Evolutionary conservation across 2,329 filamentous ascomycete species (phyloP).

Genomic region (Calonectria fujianensis): DNA sequence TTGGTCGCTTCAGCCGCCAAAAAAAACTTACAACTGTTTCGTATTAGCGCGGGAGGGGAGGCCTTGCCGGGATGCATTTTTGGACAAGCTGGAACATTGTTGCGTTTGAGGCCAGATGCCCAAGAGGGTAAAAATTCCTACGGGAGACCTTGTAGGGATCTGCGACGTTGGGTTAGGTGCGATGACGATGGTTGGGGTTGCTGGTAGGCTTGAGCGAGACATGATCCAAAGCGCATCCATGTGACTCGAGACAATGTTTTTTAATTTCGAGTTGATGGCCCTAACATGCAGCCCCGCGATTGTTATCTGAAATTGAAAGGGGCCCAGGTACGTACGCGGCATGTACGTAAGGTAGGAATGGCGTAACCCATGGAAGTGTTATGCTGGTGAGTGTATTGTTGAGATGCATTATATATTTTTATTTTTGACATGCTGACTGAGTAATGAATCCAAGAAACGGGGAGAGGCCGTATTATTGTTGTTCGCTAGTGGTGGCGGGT

Average conservation of each 20-base stretch:
- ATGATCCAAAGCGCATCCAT: slow-evolving; percentile 28
- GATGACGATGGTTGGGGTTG: slow-evolving; percentile 37
- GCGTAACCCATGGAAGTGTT: slow-evolving; percentile 13
- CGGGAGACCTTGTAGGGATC: slow-evolving; percentile 18
- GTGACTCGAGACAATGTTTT: slow-evolving; percentile 13
- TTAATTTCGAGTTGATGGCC: neutral
- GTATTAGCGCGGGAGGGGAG: slow-evolving; percentile 37
- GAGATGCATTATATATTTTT: neutral
- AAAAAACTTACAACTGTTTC: slow-evolving; percentile 43
- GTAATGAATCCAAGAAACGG: neutral
- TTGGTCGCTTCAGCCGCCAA: slow-evolving; percentile 41
- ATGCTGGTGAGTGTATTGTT: neutral
- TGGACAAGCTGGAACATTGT: slow-evolving; percentile 23
- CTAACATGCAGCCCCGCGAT: neutral
- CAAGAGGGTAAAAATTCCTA: slow-evolving; percentile 22
- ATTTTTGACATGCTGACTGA: neutral
- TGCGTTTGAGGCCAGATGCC: slow-evolving; percentile 17
- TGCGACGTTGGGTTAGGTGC: slow-evolving; percentile 20
- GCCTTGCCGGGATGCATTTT: slow-evolving; percentile 32
- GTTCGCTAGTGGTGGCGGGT: slow-evolving; percentile 4
- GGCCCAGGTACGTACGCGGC: neutral
- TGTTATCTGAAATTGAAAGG: slow-evolving; percentile 9
- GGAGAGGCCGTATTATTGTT: neutral
- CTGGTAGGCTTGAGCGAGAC: slow-evolving; percentile 17
- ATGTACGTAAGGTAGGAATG: slow-evolving; percentile 15